Evolutionary conservation across 129 eudicot genomes (phyloP), one percentile per base, ranked within the genome.

Genomic region (Sambucus nigra): DNA sequence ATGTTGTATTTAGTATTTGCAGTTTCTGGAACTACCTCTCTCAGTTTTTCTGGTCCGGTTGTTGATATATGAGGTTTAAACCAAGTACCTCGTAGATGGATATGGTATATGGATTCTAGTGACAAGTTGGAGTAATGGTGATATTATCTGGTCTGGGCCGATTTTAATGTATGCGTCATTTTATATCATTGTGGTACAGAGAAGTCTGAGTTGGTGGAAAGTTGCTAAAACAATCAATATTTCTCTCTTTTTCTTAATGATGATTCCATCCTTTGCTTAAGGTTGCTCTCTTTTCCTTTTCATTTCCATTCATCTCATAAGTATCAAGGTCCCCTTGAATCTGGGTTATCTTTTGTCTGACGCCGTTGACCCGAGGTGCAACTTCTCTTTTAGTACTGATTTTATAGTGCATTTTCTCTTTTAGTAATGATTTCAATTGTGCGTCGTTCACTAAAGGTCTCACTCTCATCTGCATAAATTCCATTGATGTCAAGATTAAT

Each of bases 71-170:
- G 59, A 39, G 63, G 27, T 45, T 57, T 41, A 47, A 56, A 54
- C 29, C 28, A 21, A 57, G n/a, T 46, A 61, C 28, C 38, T 42
- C 51, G 29, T 56, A 32, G 60, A 67, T 51, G 25, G 55, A 44
- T 63, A 60, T 67, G 53, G 69, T 68, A 54, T 63, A 27, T 67
- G 55, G 29, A 56, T 47, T 63, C 52, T 10, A n/a, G n/a, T 62
- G 55, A 53, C 18, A 12, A 59, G 41, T 50, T 46, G 51, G 52
- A 46, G 24, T 29, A 29, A 8, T 8, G 8, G 35, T 3, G 4
- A 29, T 3, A 29, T 8, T 29, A 64, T 58, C 49, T 71, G 19
- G 21, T 50, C 51, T 20, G 18, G 38, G 42, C 42, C 51, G 32
- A 54, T 63, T n/a, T n/a, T n/a, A n/a, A n/a, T n/a, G n/a, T n/a